Conservation (phyloP, 495 filamentous ascomycete species). For the Lentithecium fluviatile region DNA sequence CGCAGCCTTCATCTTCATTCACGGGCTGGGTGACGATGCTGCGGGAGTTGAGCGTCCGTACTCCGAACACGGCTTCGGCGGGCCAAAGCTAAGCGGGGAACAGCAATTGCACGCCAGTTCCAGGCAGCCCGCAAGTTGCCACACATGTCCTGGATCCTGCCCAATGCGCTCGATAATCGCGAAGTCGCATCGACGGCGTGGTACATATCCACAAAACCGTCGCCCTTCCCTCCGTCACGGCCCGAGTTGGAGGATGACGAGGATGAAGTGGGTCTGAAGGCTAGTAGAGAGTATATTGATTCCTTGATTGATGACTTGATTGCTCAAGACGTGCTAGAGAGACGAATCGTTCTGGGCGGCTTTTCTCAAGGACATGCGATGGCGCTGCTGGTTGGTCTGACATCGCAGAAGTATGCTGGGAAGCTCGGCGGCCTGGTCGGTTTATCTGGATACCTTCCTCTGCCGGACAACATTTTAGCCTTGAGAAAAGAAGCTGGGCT, state of each 20-base stretch:
- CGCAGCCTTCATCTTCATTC: slow-evolving; percentile 49
- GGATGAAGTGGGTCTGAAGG: too few species aligned
- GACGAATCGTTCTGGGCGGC: too few species aligned
- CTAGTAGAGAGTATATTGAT: too few species aligned
- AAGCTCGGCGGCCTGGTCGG: too few species aligned
- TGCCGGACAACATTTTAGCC: slow-evolving; percentile 28
- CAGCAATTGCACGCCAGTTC: slow-evolving; percentile 45
- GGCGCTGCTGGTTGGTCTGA: too few species aligned
- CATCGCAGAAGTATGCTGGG: too few species aligned
- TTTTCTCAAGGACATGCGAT: too few species aligned
- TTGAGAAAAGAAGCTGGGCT: slow-evolving; percentile 36
- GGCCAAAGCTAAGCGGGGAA: neutral
- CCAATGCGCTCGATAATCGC: slow-evolving; percentile 46
- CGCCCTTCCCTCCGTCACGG: too few species aligned
- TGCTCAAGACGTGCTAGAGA: too few species aligned
- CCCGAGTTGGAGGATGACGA: too few species aligned
- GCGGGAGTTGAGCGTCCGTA: slow-evolving; percentile 43
- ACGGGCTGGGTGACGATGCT: slow-evolving; percentile 49
- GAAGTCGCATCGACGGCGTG: slow-evolving; percentile 45
- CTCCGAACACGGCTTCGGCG: neutral
- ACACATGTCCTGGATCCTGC: slow-evolving; percentile 49
- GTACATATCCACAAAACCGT: slow-evolving; percentile 44
- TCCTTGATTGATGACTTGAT: too few species aligned
- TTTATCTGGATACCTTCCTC: slow-evolving; percentile 47
- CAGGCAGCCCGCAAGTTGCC: slow-evolving; percentile 45